Base-by-base conservation (phyloP, 2,329 filamentous ascomycete genomes). In the Cladorrhinum sp. region DNA sequence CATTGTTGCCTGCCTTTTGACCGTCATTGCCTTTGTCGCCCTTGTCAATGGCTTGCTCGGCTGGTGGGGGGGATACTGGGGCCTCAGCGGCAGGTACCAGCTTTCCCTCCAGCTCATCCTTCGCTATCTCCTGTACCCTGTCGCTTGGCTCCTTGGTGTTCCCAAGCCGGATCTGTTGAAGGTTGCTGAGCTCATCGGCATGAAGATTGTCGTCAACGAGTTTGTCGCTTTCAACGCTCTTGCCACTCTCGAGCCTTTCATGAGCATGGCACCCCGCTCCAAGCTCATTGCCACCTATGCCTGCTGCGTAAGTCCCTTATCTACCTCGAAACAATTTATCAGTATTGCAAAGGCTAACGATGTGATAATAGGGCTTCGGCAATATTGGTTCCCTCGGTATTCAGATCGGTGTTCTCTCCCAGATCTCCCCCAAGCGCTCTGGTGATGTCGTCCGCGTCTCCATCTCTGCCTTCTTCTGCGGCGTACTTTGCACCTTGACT, bases 351-450 rank as follows among this genome's bases (percentile, higher is more conserved):
- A n/a, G 26, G 26, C 26, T 28, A 28, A 28, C 26, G 4, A 28
- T 28, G 9, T 68, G 51, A 60, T 51, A 39, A 50, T 39, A 78
- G 76, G 86, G 86, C 24, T 92, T 92, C 73, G 92, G 91, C 64
- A 96, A 96, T 78, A 89, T 96, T 67, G 89, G 90, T 58, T 94
- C 91, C 28, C 83, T 96, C 53, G 92, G 92, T 72, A 94, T 92
- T 59, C 92, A 96, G 76, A 95, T 96, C 63, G 92, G 92, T 79
- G 91, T 96, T 61, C 82, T 96, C 57, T 85, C 88, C 3, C 91
- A 96, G 76, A 85, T 96, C 63, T 88, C 90, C 0, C 91, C 92
- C 0, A 80, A 81, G 3, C 85, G 91, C 50, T 82, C 85, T 39
- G 90, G 88, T 61, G 90, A 95, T 68, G 88, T 96, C 10, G 87